Conservation (phyloP, 805 yeast genomes). For the Millerozyma miso region DNA sequence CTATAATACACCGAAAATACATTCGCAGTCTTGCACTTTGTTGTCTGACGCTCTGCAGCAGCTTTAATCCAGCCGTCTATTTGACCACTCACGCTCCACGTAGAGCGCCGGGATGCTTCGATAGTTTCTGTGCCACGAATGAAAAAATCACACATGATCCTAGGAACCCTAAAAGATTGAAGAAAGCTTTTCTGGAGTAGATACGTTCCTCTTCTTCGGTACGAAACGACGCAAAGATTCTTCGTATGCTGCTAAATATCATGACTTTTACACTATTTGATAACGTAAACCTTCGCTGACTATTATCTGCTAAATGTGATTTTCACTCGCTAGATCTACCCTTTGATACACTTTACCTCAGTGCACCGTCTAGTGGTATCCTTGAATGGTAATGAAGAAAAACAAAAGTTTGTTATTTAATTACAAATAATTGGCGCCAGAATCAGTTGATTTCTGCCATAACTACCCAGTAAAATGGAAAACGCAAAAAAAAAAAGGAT, state of each 20-base stretch:
- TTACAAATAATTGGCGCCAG: too few species aligned
- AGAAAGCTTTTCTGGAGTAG: slow-evolving; percentile 73
- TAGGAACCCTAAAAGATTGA: slow-evolving; percentile 72
- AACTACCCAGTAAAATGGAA: too few species aligned
- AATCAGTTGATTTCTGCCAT: too few species aligned
- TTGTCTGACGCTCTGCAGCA: too few species aligned
- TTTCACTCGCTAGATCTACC: not conserved
- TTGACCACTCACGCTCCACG: slow-evolving; percentile 15
- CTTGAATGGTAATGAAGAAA: too few species aligned
- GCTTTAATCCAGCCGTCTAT: too few species aligned
- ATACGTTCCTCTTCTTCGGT: slow-evolving; percentile 81
- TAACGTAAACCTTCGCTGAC: not conserved
- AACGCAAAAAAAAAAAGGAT: too few species aligned
- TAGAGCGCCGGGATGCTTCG: slow-evolving; percentile 28
- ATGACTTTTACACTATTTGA: too few species aligned
- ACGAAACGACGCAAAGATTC: slow-evolving; percentile 77
- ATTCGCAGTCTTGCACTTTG: too few species aligned
- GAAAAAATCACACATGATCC: slow-evolving; percentile 80
- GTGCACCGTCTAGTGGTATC: too few species aligned
- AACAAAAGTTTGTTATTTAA: too few species aligned
- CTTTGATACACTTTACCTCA: too few species aligned
- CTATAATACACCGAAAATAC: not conserved
- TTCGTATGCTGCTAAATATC: slow-evolving; percentile 71
- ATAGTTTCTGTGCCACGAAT: slow-evolving; percentile 63
- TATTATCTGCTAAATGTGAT: not conserved